These are phyloP conservation scores for Botryotinia globosa DNA, from an alignment of 2,329 filamentous ascomycete species.

Conservation along the genomic window DNA sequence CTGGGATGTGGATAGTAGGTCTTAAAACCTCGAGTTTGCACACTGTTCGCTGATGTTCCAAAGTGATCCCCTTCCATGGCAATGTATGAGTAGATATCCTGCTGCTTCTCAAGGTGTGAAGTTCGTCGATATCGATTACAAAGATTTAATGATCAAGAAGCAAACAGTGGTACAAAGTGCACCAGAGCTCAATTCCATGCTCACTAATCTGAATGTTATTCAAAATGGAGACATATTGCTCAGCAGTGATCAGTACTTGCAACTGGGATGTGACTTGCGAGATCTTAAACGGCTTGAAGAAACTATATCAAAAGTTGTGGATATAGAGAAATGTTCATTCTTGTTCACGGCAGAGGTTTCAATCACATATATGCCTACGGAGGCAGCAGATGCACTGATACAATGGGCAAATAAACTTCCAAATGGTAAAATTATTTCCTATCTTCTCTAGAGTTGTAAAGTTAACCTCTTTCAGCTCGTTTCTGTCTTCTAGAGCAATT, in stretches of 20 bases:
- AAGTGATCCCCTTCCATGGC: constrained; percentile 85
- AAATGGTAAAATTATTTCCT: constrained; percentile 51
- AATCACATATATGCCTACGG: constrained; percentile 81
- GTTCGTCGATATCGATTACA: constrained; percentile 87
- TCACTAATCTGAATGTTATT: constrained; percentile 46
- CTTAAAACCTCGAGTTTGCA: constrained; percentile 19
- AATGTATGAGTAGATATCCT: constrained; percentile 68
- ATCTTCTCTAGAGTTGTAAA: not conserved
- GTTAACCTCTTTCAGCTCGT: constrained; percentile 52
- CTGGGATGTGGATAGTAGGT: constrained; percentile 87
- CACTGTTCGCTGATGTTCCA: constrained; percentile 20
- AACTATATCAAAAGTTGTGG: constrained; percentile 56
- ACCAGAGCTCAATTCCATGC: constrained; percentile 53
- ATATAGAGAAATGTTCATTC: constrained; percentile 58
- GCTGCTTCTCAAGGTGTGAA: constrained; percentile 54
- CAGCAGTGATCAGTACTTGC: constrained; percentile 68
- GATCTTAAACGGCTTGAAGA: constrained; percentile 60
- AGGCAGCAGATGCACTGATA: constrained; percentile 71
- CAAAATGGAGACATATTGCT: constrained; percentile 52
- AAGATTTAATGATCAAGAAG: constrained; percentile 74
- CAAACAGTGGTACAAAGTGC: constrained; percentile 63
- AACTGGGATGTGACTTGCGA: constrained; percentile 77
- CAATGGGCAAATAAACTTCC: constrained; percentile 71
- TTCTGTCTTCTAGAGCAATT: constrained; percentile 89
- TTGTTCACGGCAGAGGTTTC: constrained; percentile 89